Evolutionary conservation across 257 asterid species (phyloP).

Genomic region (Capsicum pubescens): DNA sequence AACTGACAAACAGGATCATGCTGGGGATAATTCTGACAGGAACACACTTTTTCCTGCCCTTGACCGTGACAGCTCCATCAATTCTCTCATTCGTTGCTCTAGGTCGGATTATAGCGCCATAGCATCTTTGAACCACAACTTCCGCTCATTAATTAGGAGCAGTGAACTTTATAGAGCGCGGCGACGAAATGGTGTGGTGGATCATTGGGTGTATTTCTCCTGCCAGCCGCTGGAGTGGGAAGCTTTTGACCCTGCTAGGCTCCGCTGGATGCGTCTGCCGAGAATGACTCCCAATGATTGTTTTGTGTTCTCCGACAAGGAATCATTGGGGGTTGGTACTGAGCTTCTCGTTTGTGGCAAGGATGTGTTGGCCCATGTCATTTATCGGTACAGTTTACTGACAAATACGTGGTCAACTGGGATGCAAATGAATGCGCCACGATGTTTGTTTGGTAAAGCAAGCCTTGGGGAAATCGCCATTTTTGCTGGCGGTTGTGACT

Average conservation of each 20-base stretch:
- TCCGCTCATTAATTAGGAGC: slow-evolving; percentile 67
- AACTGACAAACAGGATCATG: background rate
- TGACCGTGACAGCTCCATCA: slow-evolving; percentile 83
- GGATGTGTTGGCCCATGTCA: slow-evolving; percentile 69
- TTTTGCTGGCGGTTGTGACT: slow-evolving; percentile 89
- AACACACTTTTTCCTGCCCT: slow-evolving; percentile 72
- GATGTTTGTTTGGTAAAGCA: slow-evolving; percentile 88
- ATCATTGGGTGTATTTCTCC: slow-evolving; percentile 97
- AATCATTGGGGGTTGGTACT: slow-evolving; percentile 93
- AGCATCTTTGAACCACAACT: slow-evolving; percentile 71
- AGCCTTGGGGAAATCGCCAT: slow-evolving; percentile 85
- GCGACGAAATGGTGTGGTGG: slow-evolving; percentile 62
- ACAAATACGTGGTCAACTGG: slow-evolving; percentile 91
- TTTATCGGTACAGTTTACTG: slow-evolving; percentile 75
- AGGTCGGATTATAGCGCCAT: slow-evolving; percentile 83
- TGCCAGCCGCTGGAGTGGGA: slow-evolving; percentile 95
- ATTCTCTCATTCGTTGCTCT: slow-evolving; percentile 76
- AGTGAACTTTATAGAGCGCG: slow-evolving; percentile 78
- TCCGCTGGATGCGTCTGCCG: slow-evolving; percentile 93
- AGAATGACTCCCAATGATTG: slow-evolving; percentile 70
- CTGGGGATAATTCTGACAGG: slow-evolving; percentile 52
- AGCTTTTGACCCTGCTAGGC: slow-evolving; percentile 85
- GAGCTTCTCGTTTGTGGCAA: slow-evolving; percentile 93
- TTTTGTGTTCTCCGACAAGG: slow-evolving; percentile 81
- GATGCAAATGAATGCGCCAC: slow-evolving; percentile 75